These are phyloP conservation scores for Aspergillus sp. DNA, from an alignment of 2,329 filamentous ascomycete species.

Conservation along the genomic window DNA sequence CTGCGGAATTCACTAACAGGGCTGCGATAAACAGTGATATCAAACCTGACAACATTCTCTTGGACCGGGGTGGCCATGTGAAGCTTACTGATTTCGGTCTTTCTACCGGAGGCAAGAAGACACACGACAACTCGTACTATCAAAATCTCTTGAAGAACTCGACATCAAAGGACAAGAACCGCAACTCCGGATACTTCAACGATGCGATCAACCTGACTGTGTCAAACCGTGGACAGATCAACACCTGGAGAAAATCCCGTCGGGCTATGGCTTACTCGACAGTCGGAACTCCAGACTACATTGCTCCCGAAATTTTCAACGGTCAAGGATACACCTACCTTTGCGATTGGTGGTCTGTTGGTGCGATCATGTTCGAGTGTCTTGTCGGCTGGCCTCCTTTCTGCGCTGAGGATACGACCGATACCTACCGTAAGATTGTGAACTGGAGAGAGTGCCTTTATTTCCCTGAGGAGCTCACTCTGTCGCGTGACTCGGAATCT, in stretches of 20 bases:
- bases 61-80: conserved; percentile 92
- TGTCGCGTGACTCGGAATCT: conserved; percentile 84
- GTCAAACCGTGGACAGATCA: conserved; percentile 95
- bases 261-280: conserved; percentile 97
- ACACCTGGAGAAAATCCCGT: conserved; percentile 95
- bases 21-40: conserved; percentile 65
- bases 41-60: conserved; percentile 96
- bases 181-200: conserved; percentile 82
- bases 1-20: conserved; percentile 17
- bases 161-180: conserved; percentile 65
- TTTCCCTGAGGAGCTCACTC: conserved; percentile 90
- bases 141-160: conserved; percentile 88
- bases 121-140: conserved; percentile 98
- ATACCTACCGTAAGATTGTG: conserved; percentile 98
- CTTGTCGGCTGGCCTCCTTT: conserved; percentile 98
- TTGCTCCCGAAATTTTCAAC: conserved; percentile 96
- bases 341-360: conserved; percentile 98
- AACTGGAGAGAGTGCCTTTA: conserved; percentile 96
- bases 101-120: conserved; percentile 95
- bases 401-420: conserved; percentile 94
- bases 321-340: conserved; percentile 94
- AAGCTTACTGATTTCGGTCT: conserved; percentile 98
- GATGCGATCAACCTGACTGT: conserved; percentile 98
- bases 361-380: conserved; percentile 99
- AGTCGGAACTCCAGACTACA: conserved; percentile 96